Evolutionary conservation across 768 basidiomycete species (phyloP), one percentile per base, ranked within the genome.

Genomic region (Sporobolomyces phaffii): DNA sequence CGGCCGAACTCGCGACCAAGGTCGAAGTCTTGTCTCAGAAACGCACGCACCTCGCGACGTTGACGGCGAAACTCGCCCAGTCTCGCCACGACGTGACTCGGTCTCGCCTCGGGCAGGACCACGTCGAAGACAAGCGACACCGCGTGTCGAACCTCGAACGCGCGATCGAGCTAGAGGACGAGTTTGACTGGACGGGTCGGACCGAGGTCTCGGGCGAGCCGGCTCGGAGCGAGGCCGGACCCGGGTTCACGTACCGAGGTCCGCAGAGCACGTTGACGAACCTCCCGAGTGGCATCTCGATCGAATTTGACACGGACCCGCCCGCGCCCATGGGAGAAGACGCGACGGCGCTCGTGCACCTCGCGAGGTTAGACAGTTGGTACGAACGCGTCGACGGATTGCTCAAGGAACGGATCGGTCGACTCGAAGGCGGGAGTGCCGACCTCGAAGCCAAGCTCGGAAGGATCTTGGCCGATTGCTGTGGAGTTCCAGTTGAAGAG

Each of bases 121-220:
- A 91, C 76, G 82, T 91, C 15, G 93, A 96, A 70, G 85, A 89
- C 71, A 80, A 88, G 36, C 83, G 82, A 45, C 90, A 91, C 74
- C 85, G 90, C 17, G 83, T 88, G 53, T 84, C 86, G 51, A 96
- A 97, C 77, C 82, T 98, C 33, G 86, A 90, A 75, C 84, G 85
- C 45, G 91, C 90, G 0, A 78, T 90, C 10, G 75, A 77, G 10
- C 87, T 88, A 9, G 92, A 93, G 77, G 89, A 89, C 64, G 80
- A 78, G 64, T 89, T 92, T 70, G 90, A 93, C 76, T 94, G 88
- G 88, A 89, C 90, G 0, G 93, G 93, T 3, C 84, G 91, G 31
- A 81, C 80, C 5, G 80, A 81, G 67, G 73, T 81, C 1, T 78
- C 80, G 51, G 81, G 81, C 1, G 60, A 72, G 31, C 64, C 66